phyloP scores from a whole-genome alignment of 2,329 filamentous ascomycete genomes.

The Teratosphaeria destructans region DNA sequence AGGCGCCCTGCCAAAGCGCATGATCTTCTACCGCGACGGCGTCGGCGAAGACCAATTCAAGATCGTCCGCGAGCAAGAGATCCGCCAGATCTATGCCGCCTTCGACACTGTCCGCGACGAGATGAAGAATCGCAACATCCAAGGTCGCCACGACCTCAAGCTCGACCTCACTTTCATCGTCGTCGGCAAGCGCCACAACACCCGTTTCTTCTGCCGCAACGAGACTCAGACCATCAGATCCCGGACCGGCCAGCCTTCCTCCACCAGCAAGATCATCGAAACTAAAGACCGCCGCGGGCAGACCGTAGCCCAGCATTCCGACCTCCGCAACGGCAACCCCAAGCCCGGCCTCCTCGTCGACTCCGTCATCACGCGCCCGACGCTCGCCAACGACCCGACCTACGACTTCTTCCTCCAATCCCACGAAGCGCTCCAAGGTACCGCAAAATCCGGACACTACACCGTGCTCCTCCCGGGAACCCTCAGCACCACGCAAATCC shows the following conservation, averaged over 20 bases:
- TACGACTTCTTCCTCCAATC: slow-evolving; percentile 15
- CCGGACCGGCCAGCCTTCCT: background rate
- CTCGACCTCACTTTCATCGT: slow-evolving; percentile 19
- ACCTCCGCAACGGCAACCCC: slow-evolving; percentile 17
- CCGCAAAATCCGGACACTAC: slow-evolving; percentile 16
- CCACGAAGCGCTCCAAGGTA: slow-evolving; percentile 8
- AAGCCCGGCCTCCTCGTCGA: slow-evolving; percentile 10
- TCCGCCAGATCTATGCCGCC: background rate
- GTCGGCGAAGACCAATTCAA: slow-evolving; percentile 25
- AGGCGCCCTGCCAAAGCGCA: background rate
- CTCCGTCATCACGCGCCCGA: background rate
- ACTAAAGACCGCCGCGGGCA: background rate
- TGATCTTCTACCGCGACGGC: slow-evolving; percentile 28
- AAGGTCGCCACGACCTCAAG: background rate
- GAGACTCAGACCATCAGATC: background rate
- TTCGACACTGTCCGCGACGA: background rate
- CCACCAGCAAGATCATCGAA: background rate
- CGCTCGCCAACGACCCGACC: slow-evolving; percentile 4
- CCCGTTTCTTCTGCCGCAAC: slow-evolving; percentile 26
- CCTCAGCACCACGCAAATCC: slow-evolving; percentile 1
- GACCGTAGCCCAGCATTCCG: slow-evolving; percentile 5
- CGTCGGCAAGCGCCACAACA: slow-evolving; percentile 28
- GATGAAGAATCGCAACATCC: background rate
- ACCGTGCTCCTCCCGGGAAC: slow-evolving; percentile 10
- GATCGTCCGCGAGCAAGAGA: background rate